Conservation (phyloP, 108 stramenopile species). For the Aureococcus anophagefferens region DNA sequence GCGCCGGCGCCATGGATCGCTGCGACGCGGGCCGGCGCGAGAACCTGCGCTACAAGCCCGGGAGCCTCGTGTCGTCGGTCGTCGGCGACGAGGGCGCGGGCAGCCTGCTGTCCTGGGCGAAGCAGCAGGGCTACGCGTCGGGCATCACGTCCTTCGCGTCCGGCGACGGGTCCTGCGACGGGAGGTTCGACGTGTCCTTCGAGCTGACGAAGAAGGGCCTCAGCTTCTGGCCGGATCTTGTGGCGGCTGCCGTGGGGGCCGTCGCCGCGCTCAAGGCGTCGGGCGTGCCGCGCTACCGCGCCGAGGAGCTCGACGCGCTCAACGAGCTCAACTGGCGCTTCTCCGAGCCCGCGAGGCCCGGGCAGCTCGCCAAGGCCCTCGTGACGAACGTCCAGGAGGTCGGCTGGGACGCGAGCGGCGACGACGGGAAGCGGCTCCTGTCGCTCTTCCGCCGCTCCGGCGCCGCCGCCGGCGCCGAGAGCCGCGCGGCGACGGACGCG, state of each 20-base stretch:
- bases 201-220: constrained; percentile 66
- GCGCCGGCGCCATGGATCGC: not conserved
- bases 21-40: not conserved
- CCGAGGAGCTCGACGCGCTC: too few species aligned
- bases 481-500: too few species aligned
- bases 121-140: constrained; percentile 55
- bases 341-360: not conserved
- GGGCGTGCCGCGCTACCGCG: too few species aligned
- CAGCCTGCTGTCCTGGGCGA: constrained; percentile 66
- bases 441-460: too few species aligned
- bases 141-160: constrained; percentile 47
- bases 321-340: not conserved
- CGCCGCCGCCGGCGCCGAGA: too few species aligned
- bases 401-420: too few species aligned
- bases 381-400: not conserved
- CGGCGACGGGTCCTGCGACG: constrained; percentile 46
- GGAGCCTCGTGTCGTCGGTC: constrained; percentile 56
- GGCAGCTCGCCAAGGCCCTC: not conserved
- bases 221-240: constrained; percentile 35
- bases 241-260: too few species aligned
- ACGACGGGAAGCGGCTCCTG: too few species aligned
- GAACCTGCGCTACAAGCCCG: constrained; percentile 14
- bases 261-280: too few species aligned
- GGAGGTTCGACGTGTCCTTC: constrained; percentile 55
- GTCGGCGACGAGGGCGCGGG: constrained; percentile 78